These are phyloP conservation scores for Magnusiomyces suaveolens DNA, from an alignment of 1,139 yeast genomes.

Conservation along the genomic window DNA sequence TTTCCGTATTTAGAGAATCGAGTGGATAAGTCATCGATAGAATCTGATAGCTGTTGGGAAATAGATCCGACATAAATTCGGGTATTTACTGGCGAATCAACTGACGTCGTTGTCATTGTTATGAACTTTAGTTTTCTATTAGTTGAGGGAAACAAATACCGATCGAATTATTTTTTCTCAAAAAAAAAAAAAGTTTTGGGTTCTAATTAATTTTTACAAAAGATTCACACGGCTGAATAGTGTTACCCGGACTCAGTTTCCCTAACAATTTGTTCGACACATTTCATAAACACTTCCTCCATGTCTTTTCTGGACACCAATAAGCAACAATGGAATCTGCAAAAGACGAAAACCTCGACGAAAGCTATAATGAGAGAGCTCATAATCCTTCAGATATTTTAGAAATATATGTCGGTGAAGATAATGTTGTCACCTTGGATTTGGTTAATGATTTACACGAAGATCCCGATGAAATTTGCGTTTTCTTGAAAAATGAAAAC, in stretches of 20 bases:
- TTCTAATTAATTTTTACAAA: too few species aligned
- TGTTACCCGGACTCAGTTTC: too few species aligned
- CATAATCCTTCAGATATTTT: slow-evolving; percentile 24
- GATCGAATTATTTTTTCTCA: neutral
- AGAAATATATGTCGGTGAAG: slow-evolving; percentile 35
- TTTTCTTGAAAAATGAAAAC: slow-evolving; percentile 67
- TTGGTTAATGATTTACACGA: slow-evolving; percentile 70
- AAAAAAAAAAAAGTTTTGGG: neutral
- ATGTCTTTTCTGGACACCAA: neutral
- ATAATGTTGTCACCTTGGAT: slow-evolving; percentile 35
- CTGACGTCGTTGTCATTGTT: neutral
- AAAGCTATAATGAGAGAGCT: slow-evolving; percentile 1
- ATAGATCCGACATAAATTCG: slow-evolving; percentile 65
- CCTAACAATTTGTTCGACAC: too few species aligned
- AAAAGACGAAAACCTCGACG: slow-evolving; percentile 6
- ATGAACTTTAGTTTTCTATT: neutral
- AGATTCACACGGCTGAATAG: too few species aligned
- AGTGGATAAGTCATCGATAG: slow-evolving; percentile 36
- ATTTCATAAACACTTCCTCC: neutral
- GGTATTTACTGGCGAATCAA: slow-evolving; percentile 14
- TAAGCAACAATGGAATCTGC: slow-evolving; percentile 11
- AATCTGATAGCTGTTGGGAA: slow-evolving; percentile 43
- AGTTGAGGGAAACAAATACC: too few species aligned
- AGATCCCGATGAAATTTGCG: slow-evolving; percentile 73
- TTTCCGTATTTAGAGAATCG: slow-evolving; percentile 47